Conservation (phyloP, 805 yeast genomes). For the Lachancea cidri region DNA sequence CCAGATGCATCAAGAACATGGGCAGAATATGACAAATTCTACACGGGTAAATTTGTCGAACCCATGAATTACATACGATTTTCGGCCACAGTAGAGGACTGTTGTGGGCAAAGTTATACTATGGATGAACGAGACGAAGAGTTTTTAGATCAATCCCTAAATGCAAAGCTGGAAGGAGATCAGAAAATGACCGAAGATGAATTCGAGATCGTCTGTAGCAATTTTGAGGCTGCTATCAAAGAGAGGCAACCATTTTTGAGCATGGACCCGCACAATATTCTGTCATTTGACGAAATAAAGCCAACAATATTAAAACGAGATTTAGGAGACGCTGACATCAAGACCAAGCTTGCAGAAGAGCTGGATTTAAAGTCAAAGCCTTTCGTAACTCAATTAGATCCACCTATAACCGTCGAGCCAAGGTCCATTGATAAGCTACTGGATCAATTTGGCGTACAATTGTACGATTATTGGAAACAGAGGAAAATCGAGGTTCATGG, state of each 20-base stretch:
- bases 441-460: conserved; percentile 53
- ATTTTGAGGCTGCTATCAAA: conserved; percentile 66
- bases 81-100: conserved; percentile 95
- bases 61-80: conserved; percentile 82
- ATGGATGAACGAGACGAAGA: conserved; percentile 86
- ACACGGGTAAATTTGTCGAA: conserved; percentile 57
- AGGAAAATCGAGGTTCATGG: conserved; percentile 72
- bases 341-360: conserved; percentile 51
- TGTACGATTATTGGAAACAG: conserved; percentile 77
- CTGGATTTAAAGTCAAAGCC: conserved; percentile 41
- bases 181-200: conserved; percentile 66
- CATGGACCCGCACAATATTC: conserved; percentile 76
- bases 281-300: conserved; percentile 64
- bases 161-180: conserved; percentile 21
- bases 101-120: conserved; percentile 76
- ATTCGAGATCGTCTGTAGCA: conserved; percentile 72
- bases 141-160: conserved; percentile 47
- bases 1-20: conserved; percentile 88
- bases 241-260: conserved; percentile 84
- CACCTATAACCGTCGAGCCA: conserved; percentile 32
- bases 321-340: conserved; percentile 45
- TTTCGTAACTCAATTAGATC: conserved; percentile 52
- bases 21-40: conserved; percentile 71
- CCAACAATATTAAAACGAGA: conserved; percentile 42
- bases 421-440: conserved; percentile 47